A percentile compares a stretch with the other conserved stretches of the same genome.
These are phyloP conservation scores for Cercospora sesami DNA, from an alignment of 2,329 filamentous ascomycete genomes.

Conservation along the genomic window DNA sequence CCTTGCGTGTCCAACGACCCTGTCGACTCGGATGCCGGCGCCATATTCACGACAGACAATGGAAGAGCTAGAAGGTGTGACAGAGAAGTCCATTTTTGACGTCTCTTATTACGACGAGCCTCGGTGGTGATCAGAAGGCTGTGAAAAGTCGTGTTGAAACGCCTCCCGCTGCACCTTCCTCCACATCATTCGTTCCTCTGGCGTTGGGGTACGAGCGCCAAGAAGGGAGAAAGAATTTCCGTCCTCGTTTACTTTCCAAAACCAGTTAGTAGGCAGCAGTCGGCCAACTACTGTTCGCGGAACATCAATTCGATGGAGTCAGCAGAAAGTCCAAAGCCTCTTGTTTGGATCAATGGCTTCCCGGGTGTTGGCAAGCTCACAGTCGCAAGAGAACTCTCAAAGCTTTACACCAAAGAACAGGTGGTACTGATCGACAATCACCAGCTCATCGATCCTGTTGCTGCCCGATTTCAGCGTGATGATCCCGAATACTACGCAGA, in stretches of 20 bases:
- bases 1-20: slow-evolving; percentile 3
- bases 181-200: background rate
- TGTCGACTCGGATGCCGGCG: slow-evolving; percentile 2
- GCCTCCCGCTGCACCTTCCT: slow-evolving; percentile 1
- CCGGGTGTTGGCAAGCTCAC: slow-evolving; percentile 11
- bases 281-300: background rate
- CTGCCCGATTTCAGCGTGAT: background rate
- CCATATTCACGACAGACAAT: background rate
- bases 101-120: background rate
- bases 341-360: slow-evolving; percentile 15
- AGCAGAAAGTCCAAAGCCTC: background rate
- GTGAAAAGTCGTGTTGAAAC: background rate
- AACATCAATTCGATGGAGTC: background rate
- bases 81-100: background rate
- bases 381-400: background rate
- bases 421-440: slow-evolving; percentile 8
- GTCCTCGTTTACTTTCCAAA: background rate
- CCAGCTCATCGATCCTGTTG: slow-evolving; percentile 9
- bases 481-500: background rate
- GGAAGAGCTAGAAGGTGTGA: background rate
- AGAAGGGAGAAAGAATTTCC: background rate
- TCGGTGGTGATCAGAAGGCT: background rate
- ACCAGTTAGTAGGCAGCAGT: background rate
- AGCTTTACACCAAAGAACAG: background rate
- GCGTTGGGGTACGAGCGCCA: background rate